These are phyloP conservation scores for Coelastrella sp. DNA, from an alignment of 139 green algal genomes.

Conservation along the genomic window DNA sequence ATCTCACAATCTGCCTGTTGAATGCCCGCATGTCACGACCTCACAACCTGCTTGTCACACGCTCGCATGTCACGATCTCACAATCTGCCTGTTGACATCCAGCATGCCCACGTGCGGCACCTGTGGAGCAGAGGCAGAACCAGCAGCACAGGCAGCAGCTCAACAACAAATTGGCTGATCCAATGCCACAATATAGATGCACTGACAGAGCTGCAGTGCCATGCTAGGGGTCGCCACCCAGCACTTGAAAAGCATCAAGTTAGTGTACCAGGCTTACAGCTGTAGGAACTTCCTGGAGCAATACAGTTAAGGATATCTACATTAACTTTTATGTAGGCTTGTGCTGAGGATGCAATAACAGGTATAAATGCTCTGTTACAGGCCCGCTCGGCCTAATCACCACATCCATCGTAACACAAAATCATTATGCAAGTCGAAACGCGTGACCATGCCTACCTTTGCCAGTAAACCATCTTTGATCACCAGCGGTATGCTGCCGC, in stretches of 20 bases:
- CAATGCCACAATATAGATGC: background rate
- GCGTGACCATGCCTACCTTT: background rate
- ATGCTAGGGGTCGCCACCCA: background rate
- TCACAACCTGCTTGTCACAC: too few relatives aligned
- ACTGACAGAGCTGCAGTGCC: background rate
- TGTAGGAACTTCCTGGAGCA: too few relatives aligned
- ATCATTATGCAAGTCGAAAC: background rate
- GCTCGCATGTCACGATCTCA: background rate
- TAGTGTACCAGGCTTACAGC: too few relatives aligned
- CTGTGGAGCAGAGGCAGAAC: background rate
- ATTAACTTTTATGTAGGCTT: too few relatives aligned
- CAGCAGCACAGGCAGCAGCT: background rate
- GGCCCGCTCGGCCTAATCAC: background rate
- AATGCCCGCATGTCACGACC: background rate
- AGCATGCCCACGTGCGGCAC: slow-evolving; percentile 40
- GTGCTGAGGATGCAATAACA: too few relatives aligned
- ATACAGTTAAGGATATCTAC: too few relatives aligned
- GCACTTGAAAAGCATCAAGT: too few relatives aligned
- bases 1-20: background rate
- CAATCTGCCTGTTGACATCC: slow-evolving; percentile 34
- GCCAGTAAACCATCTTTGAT: slow-evolving; percentile 52
- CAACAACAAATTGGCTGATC: background rate
- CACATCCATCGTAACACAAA: background rate
- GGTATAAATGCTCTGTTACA: too few relatives aligned
- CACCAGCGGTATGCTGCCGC: slow-evolving; percentile 21